phyloP scores from a whole-genome alignment of 2,329 filamentous ascomycete genomes.

The Metarhizium brunneum region DNA sequence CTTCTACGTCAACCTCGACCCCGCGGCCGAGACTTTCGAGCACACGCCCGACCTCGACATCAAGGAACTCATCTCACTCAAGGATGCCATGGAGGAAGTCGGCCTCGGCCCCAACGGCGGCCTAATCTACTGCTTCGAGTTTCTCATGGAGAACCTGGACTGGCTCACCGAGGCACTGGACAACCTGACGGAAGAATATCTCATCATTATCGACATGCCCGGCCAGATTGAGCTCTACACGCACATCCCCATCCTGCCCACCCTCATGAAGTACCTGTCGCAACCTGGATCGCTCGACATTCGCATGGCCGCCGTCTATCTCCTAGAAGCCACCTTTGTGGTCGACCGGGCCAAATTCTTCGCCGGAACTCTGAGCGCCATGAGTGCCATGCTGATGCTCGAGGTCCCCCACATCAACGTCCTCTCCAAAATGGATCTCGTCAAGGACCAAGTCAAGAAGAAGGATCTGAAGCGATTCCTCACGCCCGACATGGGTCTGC shows the following conservation, averaged over 20 bases:
- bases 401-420: constrained; percentile 96
- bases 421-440: constrained; percentile 93
- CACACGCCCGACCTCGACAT: constrained; percentile 92
- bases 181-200: constrained; percentile 81
- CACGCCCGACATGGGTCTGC: constrained; percentile 71
- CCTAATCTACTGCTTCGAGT: constrained; percentile 94
- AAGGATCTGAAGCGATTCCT: constrained; percentile 85
- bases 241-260: constrained; percentile 85
- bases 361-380: constrained; percentile 85
- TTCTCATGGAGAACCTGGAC: constrained; percentile 87
- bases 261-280: constrained; percentile 72
- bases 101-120: constrained; percentile 85
- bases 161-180: constrained; percentile 82
- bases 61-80: constrained; percentile 84
- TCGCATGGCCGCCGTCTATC: constrained; percentile 84
- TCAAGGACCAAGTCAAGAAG: constrained; percentile 80
- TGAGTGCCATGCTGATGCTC: constrained; percentile 98
- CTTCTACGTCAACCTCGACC: constrained; percentile 98
- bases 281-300: constrained; percentile 76
- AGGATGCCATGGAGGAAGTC: constrained; percentile 96
- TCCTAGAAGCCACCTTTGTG: constrained; percentile 92
- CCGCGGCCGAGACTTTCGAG: constrained; percentile 84
- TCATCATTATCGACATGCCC: constrained; percentile 98
- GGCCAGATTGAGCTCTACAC: constrained; percentile 98
- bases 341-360: constrained; percentile 97